phyloP scores from a whole-genome alignment of 2,329 filamentous ascomycete genomes.

The Chalaropsis thielavioides region DNA sequence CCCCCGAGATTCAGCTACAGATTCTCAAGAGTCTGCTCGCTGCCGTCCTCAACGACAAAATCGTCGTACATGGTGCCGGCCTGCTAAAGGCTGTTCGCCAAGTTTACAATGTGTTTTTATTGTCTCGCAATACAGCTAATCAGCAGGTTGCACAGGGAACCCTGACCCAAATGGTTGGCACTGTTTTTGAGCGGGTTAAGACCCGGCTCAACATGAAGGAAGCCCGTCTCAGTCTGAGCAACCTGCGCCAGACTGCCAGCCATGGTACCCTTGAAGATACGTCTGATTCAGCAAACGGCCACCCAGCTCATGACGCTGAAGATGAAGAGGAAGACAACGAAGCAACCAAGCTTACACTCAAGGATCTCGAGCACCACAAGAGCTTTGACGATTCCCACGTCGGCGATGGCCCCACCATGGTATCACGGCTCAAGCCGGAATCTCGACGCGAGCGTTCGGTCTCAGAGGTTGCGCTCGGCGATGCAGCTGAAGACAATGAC shows the following conservation, averaged over 20 bases:
- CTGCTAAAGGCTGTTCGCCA: slow-evolving; percentile 91
- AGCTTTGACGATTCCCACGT: slow-evolving; percentile 54
- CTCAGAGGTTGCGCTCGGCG: slow-evolving; percentile 40
- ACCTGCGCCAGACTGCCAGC: slow-evolving; percentile 38
- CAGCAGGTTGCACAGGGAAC: slow-evolving; percentile 96
- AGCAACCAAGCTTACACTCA: slow-evolving; percentile 43
- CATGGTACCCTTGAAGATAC: slow-evolving; percentile 32
- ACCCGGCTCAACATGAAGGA: slow-evolving; percentile 77
- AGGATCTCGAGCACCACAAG: slow-evolving; percentile 52
- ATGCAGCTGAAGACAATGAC: slow-evolving; percentile 44
- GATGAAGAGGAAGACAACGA: slow-evolving; percentile 29
- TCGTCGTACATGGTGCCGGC: slow-evolving; percentile 92
- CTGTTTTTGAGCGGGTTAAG: slow-evolving; percentile 92
- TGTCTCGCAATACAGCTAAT: slow-evolving; percentile 85
- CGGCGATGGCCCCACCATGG: slow-evolving; percentile 53
- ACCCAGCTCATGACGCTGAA: slow-evolving; percentile 26
- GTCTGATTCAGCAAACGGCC: slow-evolving; percentile 26
- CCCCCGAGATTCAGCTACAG: slow-evolving; percentile 84
- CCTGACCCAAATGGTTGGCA: slow-evolving; percentile 95
- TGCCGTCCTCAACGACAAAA: slow-evolving; percentile 95
- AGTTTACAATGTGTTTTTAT: slow-evolving; percentile 96
- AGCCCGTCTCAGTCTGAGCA: slow-evolving; percentile 45
- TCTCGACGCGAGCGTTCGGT: slow-evolving; percentile 32
- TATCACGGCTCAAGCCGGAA: slow-evolving; percentile 42
- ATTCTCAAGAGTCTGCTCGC: slow-evolving; percentile 95